Conservation (phyloP, 768 basidiomycete species). For the Mrakia gelida region DNA sequence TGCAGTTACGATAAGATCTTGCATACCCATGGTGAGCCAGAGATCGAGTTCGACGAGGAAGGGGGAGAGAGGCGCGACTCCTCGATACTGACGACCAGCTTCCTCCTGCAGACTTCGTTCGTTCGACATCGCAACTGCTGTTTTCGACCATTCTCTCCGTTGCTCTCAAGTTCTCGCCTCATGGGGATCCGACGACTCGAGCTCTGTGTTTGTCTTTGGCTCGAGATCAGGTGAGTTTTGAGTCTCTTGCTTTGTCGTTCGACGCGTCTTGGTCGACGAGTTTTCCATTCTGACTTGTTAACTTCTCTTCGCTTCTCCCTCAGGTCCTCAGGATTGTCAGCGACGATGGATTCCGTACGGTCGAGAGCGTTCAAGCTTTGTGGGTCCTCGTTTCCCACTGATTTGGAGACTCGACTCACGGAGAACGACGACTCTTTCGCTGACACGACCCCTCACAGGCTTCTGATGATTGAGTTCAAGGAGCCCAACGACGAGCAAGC, state of each 20-base stretch:
- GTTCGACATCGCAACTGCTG: not conserved
- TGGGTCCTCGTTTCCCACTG: not conserved
- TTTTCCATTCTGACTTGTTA: not conserved
- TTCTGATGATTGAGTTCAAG: not conserved
- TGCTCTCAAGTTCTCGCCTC: not conserved
- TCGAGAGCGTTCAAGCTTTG: not conserved
- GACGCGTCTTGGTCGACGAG: not conserved
- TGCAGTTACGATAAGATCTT: not conserved
- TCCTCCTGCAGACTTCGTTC: not conserved
- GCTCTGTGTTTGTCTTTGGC: not conserved
- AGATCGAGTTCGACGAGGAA: too few species aligned
- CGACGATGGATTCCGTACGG: not conserved
- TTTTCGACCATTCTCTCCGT: not conserved
- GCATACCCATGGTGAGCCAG: constrained; percentile 2
- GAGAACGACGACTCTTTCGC: not conserved
- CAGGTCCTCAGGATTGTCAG: not conserved
- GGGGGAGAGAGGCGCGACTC: too few species aligned
- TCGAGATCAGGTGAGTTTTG: not conserved
- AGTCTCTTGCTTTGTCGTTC: not conserved
- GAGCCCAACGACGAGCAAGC: not conserved
- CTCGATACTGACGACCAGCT: too few species aligned
- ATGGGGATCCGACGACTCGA: not conserved
- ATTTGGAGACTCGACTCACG: not conserved
- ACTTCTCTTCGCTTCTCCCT: not conserved
- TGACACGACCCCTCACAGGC: not conserved